A percentile compares a stretch with the other conserved stretches of the same genome.
phyloP scores from a whole-genome alignment of 2,329 filamentous ascomycete species.

The Ophiostoma perfectum region DNA sequence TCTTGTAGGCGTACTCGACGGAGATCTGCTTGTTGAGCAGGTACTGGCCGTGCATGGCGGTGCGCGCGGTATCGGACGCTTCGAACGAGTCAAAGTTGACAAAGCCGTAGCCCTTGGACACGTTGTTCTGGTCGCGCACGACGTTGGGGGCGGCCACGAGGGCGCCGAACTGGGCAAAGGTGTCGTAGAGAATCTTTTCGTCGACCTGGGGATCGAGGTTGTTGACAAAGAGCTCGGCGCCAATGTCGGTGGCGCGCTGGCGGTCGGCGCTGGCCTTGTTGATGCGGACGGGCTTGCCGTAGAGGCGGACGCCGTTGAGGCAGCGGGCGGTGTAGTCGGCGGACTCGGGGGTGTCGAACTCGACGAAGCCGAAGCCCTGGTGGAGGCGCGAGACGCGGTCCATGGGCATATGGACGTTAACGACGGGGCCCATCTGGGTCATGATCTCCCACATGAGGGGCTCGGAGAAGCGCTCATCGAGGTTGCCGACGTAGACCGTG shows the following conservation, averaged over 20 bases:
- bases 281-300: slow-evolving; percentile 89
- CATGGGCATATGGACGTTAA: slow-evolving; percentile 97
- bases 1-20: slow-evolving; percentile 98
- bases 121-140: slow-evolving; percentile 78
- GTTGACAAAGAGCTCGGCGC: slow-evolving; percentile 93
- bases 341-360: slow-evolving; percentile 92
- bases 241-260: slow-evolving; percentile 86
- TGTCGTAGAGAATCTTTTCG: slow-evolving; percentile 94
- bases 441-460: slow-evolving; percentile 94
- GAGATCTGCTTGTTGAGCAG: slow-evolving; percentile 95
- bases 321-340: slow-evolving; percentile 95
- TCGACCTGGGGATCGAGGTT: slow-evolving; percentile 93
- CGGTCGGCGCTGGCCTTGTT: slow-evolving; percentile 93
- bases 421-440: slow-evolving; percentile 94
- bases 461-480: slow-evolving; percentile 91
- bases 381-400: slow-evolving; percentile 95
- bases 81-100: slow-evolving; percentile 92
- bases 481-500: slow-evolving; percentile 96
- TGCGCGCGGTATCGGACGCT: slow-evolving; percentile 82
- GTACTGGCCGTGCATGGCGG: slow-evolving; percentile 93
- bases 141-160: slow-evolving; percentile 83
- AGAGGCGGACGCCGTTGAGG: slow-evolving; percentile 92
- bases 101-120: slow-evolving; percentile 94
- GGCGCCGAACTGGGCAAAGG: slow-evolving; percentile 82
- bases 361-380: slow-evolving; percentile 98